Percentiles rank a stretch among this genome's conserved stretches.
These are phyloP conservation scores for Crithidia sp. DNA, from an alignment of 208 protist genomes.

Conservation along the genomic window DNA sequence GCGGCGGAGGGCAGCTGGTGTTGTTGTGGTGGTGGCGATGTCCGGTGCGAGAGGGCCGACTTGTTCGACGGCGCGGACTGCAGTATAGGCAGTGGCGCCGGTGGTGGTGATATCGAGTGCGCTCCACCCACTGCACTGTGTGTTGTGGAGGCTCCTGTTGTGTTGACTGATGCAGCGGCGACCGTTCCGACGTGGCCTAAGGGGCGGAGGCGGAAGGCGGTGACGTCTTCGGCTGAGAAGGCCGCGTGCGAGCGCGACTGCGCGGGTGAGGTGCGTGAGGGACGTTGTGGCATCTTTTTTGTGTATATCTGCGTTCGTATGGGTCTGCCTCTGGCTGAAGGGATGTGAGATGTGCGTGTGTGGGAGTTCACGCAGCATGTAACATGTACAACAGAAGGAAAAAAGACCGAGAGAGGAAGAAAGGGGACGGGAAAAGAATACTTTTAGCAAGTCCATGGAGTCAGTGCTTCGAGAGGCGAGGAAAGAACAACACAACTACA, in stretches of 20 bases:
- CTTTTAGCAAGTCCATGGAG: too few relatives aligned
- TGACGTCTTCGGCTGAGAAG: slow-evolving; percentile 12
- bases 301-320: not conserved
- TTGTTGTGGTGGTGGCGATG: too few relatives aligned
- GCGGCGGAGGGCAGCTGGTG: too few relatives aligned
- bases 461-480: too few relatives aligned
- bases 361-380: not conserved
- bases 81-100: not conserved
- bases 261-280: slow-evolving; percentile 1
- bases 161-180: not conserved
- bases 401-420: not conserved
- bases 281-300: slow-evolving; percentile 5
- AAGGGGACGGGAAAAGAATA: not conserved
- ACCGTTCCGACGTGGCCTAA: slow-evolving; percentile 6
- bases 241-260: not conserved
- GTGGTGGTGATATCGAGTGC: not conserved
- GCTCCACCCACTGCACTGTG: too few relatives aligned
- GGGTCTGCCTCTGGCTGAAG: not conserved
- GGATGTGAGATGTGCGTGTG: not conserved
- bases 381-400: too few relatives aligned
- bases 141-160: not conserved
- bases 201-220: slow-evolving; percentile 16
- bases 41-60: not conserved
- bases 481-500: too few relatives aligned
- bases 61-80: not conserved